Evolutionary conservation across 495 filamentous ascomycete genomes (phyloP).

Genomic region (Aspergillus steynii): DNA sequence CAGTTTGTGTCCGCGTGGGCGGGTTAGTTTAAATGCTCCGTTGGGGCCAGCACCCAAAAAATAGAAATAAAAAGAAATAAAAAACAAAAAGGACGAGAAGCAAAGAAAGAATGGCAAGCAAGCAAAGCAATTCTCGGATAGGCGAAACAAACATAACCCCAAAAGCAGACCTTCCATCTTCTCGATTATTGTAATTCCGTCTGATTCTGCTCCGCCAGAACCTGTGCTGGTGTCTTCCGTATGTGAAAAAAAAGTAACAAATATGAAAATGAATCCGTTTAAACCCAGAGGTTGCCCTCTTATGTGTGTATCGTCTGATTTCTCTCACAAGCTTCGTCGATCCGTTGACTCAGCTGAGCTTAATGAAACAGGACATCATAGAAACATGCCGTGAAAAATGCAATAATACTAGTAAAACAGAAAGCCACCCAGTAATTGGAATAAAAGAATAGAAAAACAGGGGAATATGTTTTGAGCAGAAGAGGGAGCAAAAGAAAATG

Average conservation of each 20-base stretch:
- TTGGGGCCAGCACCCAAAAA: background rate
- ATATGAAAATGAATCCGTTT: background rate
- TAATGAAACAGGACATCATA: constrained; percentile 25
- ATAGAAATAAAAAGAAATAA: constrained; percentile 3
- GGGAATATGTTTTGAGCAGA: background rate
- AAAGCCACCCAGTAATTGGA: constrained; percentile 1
- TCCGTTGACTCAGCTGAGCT: constrained; percentile 1
- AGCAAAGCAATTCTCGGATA: background rate
- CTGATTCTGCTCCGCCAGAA: constrained; percentile 6
- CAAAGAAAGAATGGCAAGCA: constrained; percentile 6
- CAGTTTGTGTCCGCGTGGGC: constrained; percentile 35
- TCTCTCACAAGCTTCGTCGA: constrained; percentile 7
- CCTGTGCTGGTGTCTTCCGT: background rate
- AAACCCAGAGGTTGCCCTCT: constrained; percentile 27
- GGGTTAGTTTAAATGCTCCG: constrained; percentile 20
- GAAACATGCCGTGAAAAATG: constrained; percentile 14
- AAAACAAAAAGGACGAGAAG: constrained; percentile 13
- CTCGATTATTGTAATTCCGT: background rate
- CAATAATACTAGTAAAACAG: constrained; percentile 13
- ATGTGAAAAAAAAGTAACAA: background rate
- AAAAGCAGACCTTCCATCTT: background rate
- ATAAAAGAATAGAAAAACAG: background rate
- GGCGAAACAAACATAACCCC: background rate
- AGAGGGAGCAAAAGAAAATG: constrained; percentile 3
- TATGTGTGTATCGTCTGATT: constrained; percentile 16